phyloP scores from a whole-genome alignment of 306 rosid species.

The Castanea mollissima region DNA sequence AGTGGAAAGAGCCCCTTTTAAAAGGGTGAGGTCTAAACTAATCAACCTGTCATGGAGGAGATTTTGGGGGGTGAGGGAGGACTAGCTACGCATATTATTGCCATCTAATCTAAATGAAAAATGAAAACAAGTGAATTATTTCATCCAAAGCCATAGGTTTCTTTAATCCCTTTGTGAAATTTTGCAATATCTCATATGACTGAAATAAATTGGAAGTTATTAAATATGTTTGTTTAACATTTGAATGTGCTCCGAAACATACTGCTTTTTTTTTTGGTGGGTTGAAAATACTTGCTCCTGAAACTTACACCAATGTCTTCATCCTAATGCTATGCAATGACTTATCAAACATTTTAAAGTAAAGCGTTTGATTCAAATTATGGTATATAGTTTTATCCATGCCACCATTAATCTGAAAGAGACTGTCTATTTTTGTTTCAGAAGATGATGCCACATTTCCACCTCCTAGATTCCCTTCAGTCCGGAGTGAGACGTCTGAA shows the following conservation, averaged over 20 bases:
- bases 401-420: neutral
- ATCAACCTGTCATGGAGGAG: neutral
- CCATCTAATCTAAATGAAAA: neutral
- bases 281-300: neutral
- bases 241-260: neutral
- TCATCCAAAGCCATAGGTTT: neutral
- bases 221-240: neutral
- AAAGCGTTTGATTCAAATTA: neutral
- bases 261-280: neutral
- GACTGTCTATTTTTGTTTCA: constrained; percentile 31
- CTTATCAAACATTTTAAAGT: neutral
- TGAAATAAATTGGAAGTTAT: neutral
- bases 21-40: neutral
- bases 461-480: constrained; percentile 53
- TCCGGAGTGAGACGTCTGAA: constrained; percentile 39
- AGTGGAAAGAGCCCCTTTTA: neutral
- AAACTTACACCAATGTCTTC: neutral
- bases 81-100: neutral
- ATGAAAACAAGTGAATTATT: neutral
- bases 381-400: neutral
- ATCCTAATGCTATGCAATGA: neutral
- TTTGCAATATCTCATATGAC: neutral
- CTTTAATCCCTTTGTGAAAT: neutral
- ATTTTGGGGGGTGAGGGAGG: neutral
- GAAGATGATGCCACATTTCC: constrained; percentile 54